phyloP scores from a whole-genome alignment of 2,329 filamentous ascomycete species.

The Epichloe bromicola region DNA sequence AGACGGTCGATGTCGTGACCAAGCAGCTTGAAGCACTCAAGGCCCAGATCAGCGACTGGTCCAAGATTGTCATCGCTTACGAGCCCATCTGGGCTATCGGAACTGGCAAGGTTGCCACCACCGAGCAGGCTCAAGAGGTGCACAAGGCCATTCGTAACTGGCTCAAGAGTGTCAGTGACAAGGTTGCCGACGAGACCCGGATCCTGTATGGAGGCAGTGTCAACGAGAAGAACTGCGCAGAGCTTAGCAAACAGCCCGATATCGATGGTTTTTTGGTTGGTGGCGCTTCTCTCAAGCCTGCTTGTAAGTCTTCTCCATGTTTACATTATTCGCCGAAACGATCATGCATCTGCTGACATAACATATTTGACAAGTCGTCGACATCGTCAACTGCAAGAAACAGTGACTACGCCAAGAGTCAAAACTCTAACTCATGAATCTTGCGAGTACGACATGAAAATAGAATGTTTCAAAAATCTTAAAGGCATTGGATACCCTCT shows the following conservation, averaged over 20 bases:
- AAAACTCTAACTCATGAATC: not conserved
- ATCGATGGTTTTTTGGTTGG: conserved; percentile 98
- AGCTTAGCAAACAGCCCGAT: conserved; percentile 81
- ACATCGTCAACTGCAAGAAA: conserved; percentile 44
- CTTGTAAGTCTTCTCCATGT: conserved; percentile 46
- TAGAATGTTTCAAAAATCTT: not conserved
- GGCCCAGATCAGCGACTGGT: conserved; percentile 69
- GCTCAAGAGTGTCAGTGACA: conserved; percentile 65
- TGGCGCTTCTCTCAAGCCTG: conserved; percentile 92
- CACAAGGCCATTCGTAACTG: conserved; percentile 85
- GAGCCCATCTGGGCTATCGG: conserved; percentile 97
- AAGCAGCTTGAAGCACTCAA: conserved; percentile 75
- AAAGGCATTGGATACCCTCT: not conserved
- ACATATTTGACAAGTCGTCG: conserved; percentile 32
- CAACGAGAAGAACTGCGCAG: conserved; percentile 94
- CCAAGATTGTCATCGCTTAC: conserved; percentile 90
- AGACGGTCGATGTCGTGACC: conserved; percentile 79
- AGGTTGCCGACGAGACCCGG: conserved; percentile 72
- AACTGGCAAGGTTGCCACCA: conserved; percentile 85
- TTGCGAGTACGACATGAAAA: not conserved
- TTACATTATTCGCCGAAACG: not conserved
- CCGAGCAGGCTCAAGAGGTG: conserved; percentile 84
- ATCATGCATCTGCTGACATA: not conserved
- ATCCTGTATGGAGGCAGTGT: conserved; percentile 96
- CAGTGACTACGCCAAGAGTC: conserved; percentile 23